These are phyloP conservation scores for Lyophyllum shimeji DNA, from an alignment of 768 basidiomycete genomes.

Conservation along the genomic window DNA sequence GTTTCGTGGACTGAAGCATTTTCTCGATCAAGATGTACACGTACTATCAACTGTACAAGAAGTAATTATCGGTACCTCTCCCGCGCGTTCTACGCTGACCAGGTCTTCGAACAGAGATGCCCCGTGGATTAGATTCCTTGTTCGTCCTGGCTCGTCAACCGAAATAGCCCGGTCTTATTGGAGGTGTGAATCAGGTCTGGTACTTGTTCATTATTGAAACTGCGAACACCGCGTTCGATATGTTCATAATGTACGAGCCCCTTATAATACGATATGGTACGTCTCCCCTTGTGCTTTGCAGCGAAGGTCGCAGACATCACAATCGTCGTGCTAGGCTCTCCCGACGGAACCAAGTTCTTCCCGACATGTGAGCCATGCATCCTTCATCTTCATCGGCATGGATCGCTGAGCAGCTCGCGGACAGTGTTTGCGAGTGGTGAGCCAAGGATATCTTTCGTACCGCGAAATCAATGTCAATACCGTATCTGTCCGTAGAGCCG, in stretches of 20 bases:
- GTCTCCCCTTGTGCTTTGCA: not conserved
- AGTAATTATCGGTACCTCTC: slow-evolving; percentile 15
- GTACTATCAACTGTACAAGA: slow-evolving; percentile 36
- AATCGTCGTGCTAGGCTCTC: slow-evolving; percentile 1
- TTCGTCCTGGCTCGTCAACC: slow-evolving; percentile 9
- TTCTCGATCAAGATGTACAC: slow-evolving; percentile 23
- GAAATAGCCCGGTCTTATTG: not conserved
- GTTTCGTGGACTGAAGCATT: not conserved
- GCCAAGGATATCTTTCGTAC: slow-evolving; percentile 5
- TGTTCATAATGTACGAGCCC: slow-evolving; percentile 38
- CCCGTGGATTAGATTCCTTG: slow-evolving; percentile 32
- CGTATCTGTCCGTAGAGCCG: slow-evolving; percentile 23
- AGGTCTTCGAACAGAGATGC: slow-evolving; percentile 24
- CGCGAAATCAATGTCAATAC: not conserved
- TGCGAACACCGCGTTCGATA: slow-evolving; percentile 33
- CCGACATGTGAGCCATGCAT: slow-evolving; percentile 24
- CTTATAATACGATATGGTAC: slow-evolving; percentile 36
- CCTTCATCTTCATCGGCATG: not conserved
- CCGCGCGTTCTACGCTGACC: not conserved
- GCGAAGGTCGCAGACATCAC: not conserved
- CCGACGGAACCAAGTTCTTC: slow-evolving; percentile 17
- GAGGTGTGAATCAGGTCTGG: slow-evolving; percentile 19
- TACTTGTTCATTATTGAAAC: slow-evolving; percentile 37
- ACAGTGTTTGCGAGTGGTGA: slow-evolving; percentile 32
- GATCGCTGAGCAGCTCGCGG: not conserved